Evolutionary conservation across 331 rosid genomes (phyloP).

Genomic region (Cydonia oblonga): DNA sequence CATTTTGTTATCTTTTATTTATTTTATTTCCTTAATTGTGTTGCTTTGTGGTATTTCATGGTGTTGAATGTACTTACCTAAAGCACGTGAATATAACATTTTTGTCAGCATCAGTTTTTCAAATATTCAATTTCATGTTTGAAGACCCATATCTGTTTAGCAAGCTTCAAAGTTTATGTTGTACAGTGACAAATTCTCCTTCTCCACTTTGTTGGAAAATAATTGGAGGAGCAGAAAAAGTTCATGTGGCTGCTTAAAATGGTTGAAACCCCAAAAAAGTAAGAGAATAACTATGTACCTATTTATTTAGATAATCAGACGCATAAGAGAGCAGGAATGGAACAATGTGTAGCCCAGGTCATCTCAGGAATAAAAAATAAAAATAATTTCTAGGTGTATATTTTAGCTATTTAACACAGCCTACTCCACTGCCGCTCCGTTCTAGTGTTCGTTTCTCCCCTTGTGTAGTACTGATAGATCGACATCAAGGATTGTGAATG

Average conservation of each 20-base stretch:
- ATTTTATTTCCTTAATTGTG: not conserved
- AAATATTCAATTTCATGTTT: not conserved
- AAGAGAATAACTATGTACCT: not conserved
- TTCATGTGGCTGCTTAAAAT: not conserved
- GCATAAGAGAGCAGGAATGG: not conserved
- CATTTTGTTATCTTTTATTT: not conserved
- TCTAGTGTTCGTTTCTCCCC: not conserved
- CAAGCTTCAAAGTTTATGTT: not conserved
- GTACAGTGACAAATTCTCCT: not conserved
- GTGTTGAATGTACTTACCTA: not conserved
- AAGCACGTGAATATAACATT: not conserved
- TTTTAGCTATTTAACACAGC: not conserved
- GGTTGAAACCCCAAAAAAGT: not conserved
- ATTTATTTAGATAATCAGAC: not conserved
- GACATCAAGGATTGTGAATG: not conserved
- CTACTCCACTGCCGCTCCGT: not conserved
- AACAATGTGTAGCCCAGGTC: not conserved
- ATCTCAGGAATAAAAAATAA: not conserved
- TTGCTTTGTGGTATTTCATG: not conserved
- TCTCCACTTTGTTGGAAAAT: not conserved
- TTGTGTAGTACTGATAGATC: not conserved
- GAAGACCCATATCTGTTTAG: not conserved
- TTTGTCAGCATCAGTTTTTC: not conserved
- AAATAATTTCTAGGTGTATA: not conserved
- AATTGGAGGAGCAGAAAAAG: not conserved